Evolutionary conservation across 768 basidiomycete genomes (phyloP), one percentile per base, ranked within the genome.

Genomic region (Lactifluus piperatus): DNA sequence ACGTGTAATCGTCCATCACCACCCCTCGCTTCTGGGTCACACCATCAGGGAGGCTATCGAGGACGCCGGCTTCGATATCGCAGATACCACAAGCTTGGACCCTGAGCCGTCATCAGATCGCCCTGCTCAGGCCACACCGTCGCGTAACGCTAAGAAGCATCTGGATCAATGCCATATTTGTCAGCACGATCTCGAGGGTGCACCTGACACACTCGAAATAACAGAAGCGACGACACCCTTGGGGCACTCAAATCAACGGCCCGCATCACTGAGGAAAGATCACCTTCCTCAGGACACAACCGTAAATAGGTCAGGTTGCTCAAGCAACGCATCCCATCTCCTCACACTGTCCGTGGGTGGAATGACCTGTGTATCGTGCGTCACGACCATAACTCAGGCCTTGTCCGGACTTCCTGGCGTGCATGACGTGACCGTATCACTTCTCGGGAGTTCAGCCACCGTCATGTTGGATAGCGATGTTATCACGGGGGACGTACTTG

Each of bases 31-130:
- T 18, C 51, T 69, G 1, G 56, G 64, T 22, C 46, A 63, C 6
- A 52, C 57, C 10, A 72, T 81, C 36, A 71, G 71, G 43, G 55
- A 63, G 30, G 70, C 75, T 26, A 71, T 82, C 32, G 71, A 73
- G 30, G 70, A 75, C 13, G 75, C 76, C 5, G 81, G 80, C 8
- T 81, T 81, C 50, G 77, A 81, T 62, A 63, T 77, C 55, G 71
- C 74, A 2, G 58, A 67, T 34, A 64, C 69, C 9, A 66, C 71
- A 11, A 18, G 43, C 18, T 29, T 54, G 1, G 62, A 44, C 13
- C 13, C 46, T 24, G 29, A 51, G 1, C 47, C 13, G n/a, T 51
- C 16, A 16, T 47, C 55, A 11, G 47, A 18, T 47, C n/a, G 13
- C 27, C 36, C 47, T 1, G 27, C 44, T 62, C 37, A 34, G 20